Evolutionary conservation across 441 rosid species (phyloP).

Genomic region (Eutrema salsugineum): DNA sequence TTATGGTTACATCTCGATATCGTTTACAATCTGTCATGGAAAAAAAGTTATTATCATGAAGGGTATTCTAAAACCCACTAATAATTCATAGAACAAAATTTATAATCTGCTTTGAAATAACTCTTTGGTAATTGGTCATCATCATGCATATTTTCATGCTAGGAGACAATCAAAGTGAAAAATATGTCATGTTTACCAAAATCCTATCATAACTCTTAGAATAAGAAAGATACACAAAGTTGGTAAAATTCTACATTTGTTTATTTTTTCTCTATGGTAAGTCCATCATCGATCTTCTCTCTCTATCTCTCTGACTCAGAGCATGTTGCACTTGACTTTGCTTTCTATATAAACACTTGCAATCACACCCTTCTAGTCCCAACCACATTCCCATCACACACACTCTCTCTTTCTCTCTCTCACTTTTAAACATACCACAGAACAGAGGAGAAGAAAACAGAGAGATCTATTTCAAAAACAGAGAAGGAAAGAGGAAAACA

Average conservation of each 20-base stretch:
- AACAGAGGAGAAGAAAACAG: background rate
- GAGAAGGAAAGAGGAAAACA: background rate
- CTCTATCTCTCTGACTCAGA: background rate
- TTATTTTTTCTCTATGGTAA: background rate
- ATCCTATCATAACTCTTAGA: background rate
- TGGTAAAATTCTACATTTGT: background rate
- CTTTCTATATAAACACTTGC: slow-evolving; percentile 25
- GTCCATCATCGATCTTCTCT: background rate
- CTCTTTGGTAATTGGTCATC: background rate
- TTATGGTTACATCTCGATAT: too few species aligned
- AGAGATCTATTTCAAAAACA: background rate
- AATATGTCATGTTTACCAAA: background rate
- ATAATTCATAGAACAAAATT: background rate
- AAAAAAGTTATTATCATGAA: too few species aligned
- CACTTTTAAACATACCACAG: background rate
- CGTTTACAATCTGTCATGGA: too few species aligned
- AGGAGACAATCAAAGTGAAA: background rate
- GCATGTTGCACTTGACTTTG: slow-evolving; percentile 10
- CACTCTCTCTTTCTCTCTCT: slow-evolving; percentile 6
- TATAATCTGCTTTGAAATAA: background rate
- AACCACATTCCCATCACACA: slow-evolving; percentile 3
- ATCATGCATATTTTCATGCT: background rate
- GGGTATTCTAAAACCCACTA: background rate
- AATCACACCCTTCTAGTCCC: slow-evolving; percentile 7
- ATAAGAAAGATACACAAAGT: background rate